Percentiles rank a stretch among this genome's conserved stretches.
Conservation (phyloP, 768 basidiomycete genomes). For the Leccinum obscurum region DNA sequence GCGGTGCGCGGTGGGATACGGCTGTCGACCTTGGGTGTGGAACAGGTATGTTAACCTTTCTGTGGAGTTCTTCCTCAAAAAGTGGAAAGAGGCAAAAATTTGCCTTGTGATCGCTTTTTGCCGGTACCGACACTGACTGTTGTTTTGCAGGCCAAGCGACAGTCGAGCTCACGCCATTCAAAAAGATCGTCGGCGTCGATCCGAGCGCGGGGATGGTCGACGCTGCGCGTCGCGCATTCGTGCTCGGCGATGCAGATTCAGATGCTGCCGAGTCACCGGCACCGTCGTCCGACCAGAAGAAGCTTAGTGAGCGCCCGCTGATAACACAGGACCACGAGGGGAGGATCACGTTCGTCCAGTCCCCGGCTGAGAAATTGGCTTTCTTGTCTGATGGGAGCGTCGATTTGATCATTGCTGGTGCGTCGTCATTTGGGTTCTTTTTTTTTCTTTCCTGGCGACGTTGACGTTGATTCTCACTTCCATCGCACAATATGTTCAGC, state of each 20-base stretch:
- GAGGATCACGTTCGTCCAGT: slow-evolving; percentile 38
- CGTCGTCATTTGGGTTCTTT: not conserved
- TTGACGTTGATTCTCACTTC: not conserved
- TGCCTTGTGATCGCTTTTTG: not conserved
- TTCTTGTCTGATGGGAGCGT: slow-evolving; percentile 54
- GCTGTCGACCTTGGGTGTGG: slow-evolving; percentile 84
- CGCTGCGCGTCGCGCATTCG: slow-evolving; percentile 39
- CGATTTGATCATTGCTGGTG: slow-evolving; percentile 66
- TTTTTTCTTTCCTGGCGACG: not conserved
- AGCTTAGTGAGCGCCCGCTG: not conserved
- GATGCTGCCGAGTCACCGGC: not conserved
- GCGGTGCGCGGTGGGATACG: slow-evolving; percentile 43
- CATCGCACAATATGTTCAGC: slow-evolving; percentile 41
- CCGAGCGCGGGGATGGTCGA: slow-evolving; percentile 73
- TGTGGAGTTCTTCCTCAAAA: not conserved
- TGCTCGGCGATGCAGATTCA: slow-evolving; percentile 12
- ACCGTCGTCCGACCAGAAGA: not conserved
- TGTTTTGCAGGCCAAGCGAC: slow-evolving; percentile 67
- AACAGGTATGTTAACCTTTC: slow-evolving; percentile 51
- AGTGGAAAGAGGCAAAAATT: not conserved
- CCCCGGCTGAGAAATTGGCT: slow-evolving; percentile 54
- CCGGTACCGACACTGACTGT: not conserved
- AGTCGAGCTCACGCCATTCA: slow-evolving; percentile 54
- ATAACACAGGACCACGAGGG: not conserved
- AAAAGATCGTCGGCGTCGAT: slow-evolving; percentile 66